phyloP scores from a whole-genome alignment of 805 yeast genomes.

The Yamadazyma insecticola region DNA sequence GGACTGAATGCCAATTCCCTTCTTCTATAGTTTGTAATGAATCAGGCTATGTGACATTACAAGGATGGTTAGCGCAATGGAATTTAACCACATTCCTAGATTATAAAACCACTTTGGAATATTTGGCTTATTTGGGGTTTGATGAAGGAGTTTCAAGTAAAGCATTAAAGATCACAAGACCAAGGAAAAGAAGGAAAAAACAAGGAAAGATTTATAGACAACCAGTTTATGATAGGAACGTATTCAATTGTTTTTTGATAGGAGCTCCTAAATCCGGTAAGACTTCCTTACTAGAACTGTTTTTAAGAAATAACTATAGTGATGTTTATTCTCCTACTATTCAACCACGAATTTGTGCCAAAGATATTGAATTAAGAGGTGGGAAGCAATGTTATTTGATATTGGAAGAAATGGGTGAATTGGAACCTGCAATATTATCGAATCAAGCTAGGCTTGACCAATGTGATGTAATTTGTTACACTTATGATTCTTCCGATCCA shows the following conservation, averaged over 20 bases:
- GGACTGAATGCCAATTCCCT: constrained; percentile 87
- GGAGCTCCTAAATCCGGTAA: constrained; percentile 90
- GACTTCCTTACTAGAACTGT: constrained; percentile 76
- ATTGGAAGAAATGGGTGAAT: constrained; percentile 83
- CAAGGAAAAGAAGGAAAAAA: constrained; percentile 66
- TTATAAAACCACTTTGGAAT: constrained; percentile 77
- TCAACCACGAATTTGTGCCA: constrained; percentile 76
- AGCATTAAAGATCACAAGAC: constrained; percentile 69
- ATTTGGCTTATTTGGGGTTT: constrained; percentile 86
- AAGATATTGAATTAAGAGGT: constrained; percentile 88
- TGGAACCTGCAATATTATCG: constrained; percentile 76
- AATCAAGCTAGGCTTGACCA: constrained; percentile 65
- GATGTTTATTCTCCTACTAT: constrained; percentile 78
- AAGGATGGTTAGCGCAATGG: constrained; percentile 99
- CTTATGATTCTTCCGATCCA: constrained; percentile 95
- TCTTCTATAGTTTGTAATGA: constrained; percentile 84
- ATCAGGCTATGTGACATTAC: constrained; percentile 82
- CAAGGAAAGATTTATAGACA: constrained; percentile 62
- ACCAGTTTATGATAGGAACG: constrained; percentile 75
- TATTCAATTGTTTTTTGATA: constrained; percentile 81
- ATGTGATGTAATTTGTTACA: constrained; percentile 87
- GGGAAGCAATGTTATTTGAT: constrained; percentile 94
- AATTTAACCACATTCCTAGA: constrained; percentile 90
- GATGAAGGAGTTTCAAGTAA: constrained; percentile 41
- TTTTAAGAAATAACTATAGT: constrained; percentile 67